Evolutionary conservation across 2,329 filamentous ascomycete species (phyloP), one percentile per base, ranked within the genome.

Genomic region (Huntiella moniliformis): DNA sequence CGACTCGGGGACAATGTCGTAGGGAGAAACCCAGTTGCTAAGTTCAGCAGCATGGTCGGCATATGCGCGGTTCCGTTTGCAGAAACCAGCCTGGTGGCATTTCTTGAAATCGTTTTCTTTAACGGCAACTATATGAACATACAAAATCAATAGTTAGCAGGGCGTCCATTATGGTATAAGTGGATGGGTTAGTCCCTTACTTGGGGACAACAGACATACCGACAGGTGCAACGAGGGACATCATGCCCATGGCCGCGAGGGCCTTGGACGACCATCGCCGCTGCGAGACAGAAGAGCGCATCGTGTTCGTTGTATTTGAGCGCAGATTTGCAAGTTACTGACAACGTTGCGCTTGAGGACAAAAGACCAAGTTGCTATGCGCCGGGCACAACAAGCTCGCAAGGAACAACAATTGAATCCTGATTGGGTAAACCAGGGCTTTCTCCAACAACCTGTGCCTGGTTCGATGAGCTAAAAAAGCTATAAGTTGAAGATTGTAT

Each of bases 51-150:
- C 85, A 52, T 73, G 67, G 62, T 96, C 87, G 58, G 91, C 91
- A 59, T 82, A 87, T 35, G 75, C 82, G 60, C 91, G 78, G 64
- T 96, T 96, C 53, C 91, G 82, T 60, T 86, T 91, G 66, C 91
- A 98, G 67, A 98, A 98, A 56, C 91, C 91, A 4, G 88, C 91
- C 60, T 98, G 88, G 54, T 82, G 67, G 66, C 91, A 98, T 56
- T 82, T 94, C 60, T 96, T 98, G 71, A 96, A 98, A 61, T 93
- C 87, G 56, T 94, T 78, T 59, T 94, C 82, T 66, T 98, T 98
- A 44, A 98, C 91, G 56, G 74, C 70, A 53, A 74, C 86, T 93
- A 54, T 28, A 32, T 18, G 11, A 49, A 47, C 16, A 5, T 7
- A 48, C 50, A 49, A 31, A 11, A 35, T 11, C 11, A 38, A 18